A percentile compares a stretch with the other conserved stretches of the same genome.
Conservation (phyloP, 257 asterid species). For the Plectranthus barbatus region DNA sequence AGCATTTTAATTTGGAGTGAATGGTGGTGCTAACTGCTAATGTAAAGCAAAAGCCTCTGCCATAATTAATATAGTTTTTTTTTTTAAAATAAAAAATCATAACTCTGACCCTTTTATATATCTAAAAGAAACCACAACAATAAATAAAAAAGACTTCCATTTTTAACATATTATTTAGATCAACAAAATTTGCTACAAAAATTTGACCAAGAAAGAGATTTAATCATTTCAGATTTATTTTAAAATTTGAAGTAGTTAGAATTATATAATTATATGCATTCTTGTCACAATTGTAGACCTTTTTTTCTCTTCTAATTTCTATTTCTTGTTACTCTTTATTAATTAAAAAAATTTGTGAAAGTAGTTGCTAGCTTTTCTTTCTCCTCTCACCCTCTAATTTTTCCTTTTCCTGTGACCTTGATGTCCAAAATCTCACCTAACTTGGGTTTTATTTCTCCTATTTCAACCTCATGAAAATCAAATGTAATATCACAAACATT, state of each 20-base stretch:
- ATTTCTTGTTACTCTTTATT: not conserved
- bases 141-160: not conserved
- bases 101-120: slow-evolving; percentile 8
- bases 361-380: not conserved
- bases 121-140: slow-evolving; percentile 2
- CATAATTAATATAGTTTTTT: slow-evolving; percentile 15
- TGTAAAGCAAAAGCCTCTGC: slow-evolving; percentile 24
- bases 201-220: not conserved
- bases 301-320: not conserved
- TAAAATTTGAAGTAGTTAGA: not conserved
- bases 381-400: not conserved
- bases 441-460: not conserved
- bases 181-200: not conserved
- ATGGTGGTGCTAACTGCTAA: slow-evolving; percentile 17
- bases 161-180: not conserved
- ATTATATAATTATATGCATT: not conserved
- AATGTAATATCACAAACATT: no score
- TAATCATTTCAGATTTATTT: not conserved
- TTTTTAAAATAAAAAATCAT: not conserved
- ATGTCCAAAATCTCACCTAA: not conserved
- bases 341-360: not conserved
- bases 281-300: not conserved
- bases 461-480: no score
- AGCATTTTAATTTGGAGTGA: slow-evolving; percentile 5
- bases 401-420: not conserved